Evolutionary conservation across 352 stramenopile species (phyloP).

Genomic region (Pythium aquatile): DNA sequence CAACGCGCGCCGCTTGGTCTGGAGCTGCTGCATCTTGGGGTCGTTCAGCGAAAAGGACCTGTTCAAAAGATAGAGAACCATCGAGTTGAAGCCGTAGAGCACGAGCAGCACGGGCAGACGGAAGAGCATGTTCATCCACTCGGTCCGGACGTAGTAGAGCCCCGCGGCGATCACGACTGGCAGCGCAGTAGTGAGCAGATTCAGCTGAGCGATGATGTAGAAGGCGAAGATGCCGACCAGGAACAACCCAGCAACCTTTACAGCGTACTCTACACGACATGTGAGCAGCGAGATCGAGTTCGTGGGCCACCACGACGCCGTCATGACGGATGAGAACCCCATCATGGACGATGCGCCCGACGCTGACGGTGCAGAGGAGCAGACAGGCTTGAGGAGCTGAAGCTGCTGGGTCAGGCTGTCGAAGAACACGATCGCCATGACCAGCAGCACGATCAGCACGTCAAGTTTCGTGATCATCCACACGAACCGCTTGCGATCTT

Average conservation of each 20-base stretch:
- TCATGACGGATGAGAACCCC: constrained; percentile 2
- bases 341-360: constrained; percentile 34
- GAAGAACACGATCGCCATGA: constrained; percentile 77
- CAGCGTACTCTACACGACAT: constrained; percentile 67
- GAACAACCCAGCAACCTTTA: constrained; percentile 60
- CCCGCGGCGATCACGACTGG: constrained; percentile 39
- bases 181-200: constrained; percentile 55
- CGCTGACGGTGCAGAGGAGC: neutral
- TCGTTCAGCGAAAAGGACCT: constrained; percentile 23
- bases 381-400: constrained; percentile 60
- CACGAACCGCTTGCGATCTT: constrained; percentile 45
- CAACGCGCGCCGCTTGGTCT: constrained; percentile 39
- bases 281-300: constrained; percentile 59
- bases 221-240: constrained; percentile 40
- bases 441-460: constrained; percentile 67
- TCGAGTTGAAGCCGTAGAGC: constrained; percentile 75
- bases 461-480: constrained; percentile 70
- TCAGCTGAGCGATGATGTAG: constrained; percentile 64
- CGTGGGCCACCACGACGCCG: constrained; percentile 51
- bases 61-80: constrained; percentile 55
- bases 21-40: constrained; percentile 9
- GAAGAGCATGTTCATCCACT: constrained; percentile 85
- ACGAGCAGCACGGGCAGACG: constrained; percentile 59
- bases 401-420: constrained; percentile 57
- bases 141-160: constrained; percentile 65